Percentiles rank a stretch among this genome's conserved stretches.
Evolutionary conservation across 2,329 filamentous ascomycete genomes (phyloP).

Genomic region (Daldinia eschscholtzii): DNA sequence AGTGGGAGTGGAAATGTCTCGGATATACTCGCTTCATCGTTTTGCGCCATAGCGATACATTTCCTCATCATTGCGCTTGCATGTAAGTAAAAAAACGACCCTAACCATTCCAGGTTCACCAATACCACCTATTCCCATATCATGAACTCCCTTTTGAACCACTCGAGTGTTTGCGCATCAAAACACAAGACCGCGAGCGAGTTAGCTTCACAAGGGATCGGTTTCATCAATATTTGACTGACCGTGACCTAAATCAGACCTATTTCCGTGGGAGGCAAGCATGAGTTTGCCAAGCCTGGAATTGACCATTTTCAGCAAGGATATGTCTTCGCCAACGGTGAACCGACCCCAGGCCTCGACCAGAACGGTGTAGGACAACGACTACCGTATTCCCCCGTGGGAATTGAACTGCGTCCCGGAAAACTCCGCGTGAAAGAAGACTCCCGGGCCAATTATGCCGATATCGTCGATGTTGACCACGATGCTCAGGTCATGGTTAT

Average conservation of each 20-base stretch:
- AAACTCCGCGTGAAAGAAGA: constrained; percentile 54
- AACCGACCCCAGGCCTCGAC: constrained; percentile 50
- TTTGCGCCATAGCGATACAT: constrained; percentile 54
- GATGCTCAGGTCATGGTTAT: constrained; percentile 55
- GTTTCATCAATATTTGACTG: constrained; percentile 39
- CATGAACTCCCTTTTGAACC: constrained; percentile 27
- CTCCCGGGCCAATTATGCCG: constrained; percentile 55
- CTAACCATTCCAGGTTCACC: not conserved
- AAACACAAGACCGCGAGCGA: constrained; percentile 14
- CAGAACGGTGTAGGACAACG: constrained; percentile 48
- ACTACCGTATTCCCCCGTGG: constrained; percentile 54
- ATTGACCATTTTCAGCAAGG: constrained; percentile 55
- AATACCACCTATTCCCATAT: not conserved
- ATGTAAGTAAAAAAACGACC: constrained; percentile 51
- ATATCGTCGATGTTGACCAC: constrained; percentile 55
- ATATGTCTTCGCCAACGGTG: constrained; percentile 53
- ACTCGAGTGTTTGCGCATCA: constrained; percentile 19
- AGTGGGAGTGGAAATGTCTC: constrained; percentile 57
- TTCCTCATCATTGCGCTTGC: constrained; percentile 54
- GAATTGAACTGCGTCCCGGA: constrained; percentile 52
- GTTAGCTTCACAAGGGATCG: constrained; percentile 25
- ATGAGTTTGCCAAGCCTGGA: constrained; percentile 55
- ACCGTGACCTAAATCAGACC: constrained; percentile 47
- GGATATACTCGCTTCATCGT: constrained; percentile 56
- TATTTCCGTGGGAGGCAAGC: constrained; percentile 53